Base-by-base conservation (phyloP, 225 moss, liverwort and hornwort species). In the Ulota crispa region DNA sequence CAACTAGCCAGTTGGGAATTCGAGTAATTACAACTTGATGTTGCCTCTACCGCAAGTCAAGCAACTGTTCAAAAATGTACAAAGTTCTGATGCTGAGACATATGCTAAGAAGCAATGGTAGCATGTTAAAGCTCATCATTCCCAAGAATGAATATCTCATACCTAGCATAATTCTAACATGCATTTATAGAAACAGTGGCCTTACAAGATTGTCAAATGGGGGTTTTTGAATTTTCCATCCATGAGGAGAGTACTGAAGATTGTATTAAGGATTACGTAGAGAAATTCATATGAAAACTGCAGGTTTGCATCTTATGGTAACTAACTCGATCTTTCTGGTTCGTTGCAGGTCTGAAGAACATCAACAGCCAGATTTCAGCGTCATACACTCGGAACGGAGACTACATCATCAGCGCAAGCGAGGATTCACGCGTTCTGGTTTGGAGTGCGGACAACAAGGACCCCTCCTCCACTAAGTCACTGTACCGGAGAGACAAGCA, bases 331-430 rank as follows among this genome's bases (percentile, higher is more conserved):
- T 28, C 34, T 9, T 30, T 77, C 21, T 62, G 41, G 61, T 70
- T 86, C 3, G 10, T 72, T 76, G 66, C 55, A 99, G 98, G 98
- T 78, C 81, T 99, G 80, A 90, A 92, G 62, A 95, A 95, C 70
- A 70, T 91, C 0, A 93, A 94, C 81, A 94, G 93, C 69, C 92
- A 92, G 87, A 95, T 94, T 64, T 94, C 98, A 47, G 98, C 98
- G 9, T 89, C 94, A 3, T 99, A 96, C 42, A 95, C 88, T 68
- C 82, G 83, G 76, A 90, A 91, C 19, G 98, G 95, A 73, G 92
- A 94, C 76, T 93, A 91, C 30, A 94, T 99, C 77, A 86, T 99
- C 68, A 95, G 98, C 81, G 94, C 95, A 20, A 99, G 98, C 83
- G 98, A 99, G 73, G 98, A 99, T 83, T 99, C 98, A 5, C 86